phyloP scores from a whole-genome alignment of 2,329 filamentous ascomycete genomes.

The Knufia petricola region DNA sequence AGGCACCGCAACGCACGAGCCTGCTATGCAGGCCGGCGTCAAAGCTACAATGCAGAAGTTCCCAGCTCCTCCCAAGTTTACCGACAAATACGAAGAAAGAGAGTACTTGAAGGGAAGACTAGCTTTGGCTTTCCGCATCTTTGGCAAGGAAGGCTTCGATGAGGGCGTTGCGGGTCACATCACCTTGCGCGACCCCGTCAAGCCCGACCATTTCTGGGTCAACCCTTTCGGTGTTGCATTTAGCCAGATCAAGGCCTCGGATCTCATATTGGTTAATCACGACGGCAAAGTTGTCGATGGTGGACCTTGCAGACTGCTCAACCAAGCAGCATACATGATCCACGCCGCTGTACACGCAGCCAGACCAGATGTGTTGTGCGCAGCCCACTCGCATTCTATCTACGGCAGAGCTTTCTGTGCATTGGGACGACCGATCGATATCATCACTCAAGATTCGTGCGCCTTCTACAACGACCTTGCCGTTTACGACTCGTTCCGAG shows the following conservation, averaged over 20 bases:
- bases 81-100: slow-evolving; percentile 38
- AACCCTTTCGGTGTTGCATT: slow-evolving; percentile 58
- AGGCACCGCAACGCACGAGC: slow-evolving; percentile 18
- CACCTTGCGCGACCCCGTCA: slow-evolving; percentile 51
- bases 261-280: slow-evolving; percentile 58
- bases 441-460: slow-evolving; percentile 38
- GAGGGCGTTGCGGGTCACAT: slow-evolving; percentile 58
- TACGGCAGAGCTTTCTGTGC: slow-evolving; percentile 39
- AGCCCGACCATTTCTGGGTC: slow-evolving; percentile 54
- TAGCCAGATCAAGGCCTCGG: slow-evolving; percentile 52
- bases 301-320: slow-evolving; percentile 40
- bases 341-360: slow-evolving; percentile 46
- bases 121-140: slow-evolving; percentile 48
- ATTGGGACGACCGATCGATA: slow-evolving; percentile 34
- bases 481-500: slow-evolving; percentile 45
- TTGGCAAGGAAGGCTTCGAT: slow-evolving; percentile 48
- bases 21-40: slow-evolving; percentile 11
- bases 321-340: slow-evolving; percentile 43
- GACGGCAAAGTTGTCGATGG: slow-evolving; percentile 55
- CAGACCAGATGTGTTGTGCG: slow-evolving; percentile 45
- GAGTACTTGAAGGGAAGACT: slow-evolving; percentile 47
- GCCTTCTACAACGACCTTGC: slow-evolving; percentile 42
- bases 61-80: slow-evolving; percentile 29
- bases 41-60: slow-evolving; percentile 16
- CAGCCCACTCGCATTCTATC: slow-evolving; percentile 47